These are phyloP conservation scores for Alternaria burnsii DNA, from an alignment of 2,329 filamentous ascomycete genomes.

Conservation along the genomic window DNA sequence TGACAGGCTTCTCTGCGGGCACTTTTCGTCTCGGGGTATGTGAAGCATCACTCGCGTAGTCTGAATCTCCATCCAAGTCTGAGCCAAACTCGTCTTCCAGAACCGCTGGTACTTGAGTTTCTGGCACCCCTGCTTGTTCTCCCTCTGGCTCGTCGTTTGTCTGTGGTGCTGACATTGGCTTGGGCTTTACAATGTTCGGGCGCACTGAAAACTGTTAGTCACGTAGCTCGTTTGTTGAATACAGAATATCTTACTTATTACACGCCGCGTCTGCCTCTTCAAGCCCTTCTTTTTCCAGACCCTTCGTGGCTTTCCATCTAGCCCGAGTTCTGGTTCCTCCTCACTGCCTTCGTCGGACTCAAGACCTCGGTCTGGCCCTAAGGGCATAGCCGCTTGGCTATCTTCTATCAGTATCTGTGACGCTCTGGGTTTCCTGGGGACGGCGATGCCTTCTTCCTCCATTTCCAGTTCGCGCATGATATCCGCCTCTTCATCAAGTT, in stretches of 20 bases:
- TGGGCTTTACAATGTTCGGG: conserved; percentile 51
- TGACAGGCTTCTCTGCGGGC: conserved; percentile 25
- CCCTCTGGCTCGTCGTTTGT: conserved; percentile 39
- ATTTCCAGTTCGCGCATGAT: conserved; percentile 75
- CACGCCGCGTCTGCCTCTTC: conserved; percentile 76
- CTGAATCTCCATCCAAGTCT: conserved; percentile 48
- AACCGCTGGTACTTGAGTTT: conserved; percentile 38
- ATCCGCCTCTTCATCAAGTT: conserved; percentile 76
- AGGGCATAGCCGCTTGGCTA: conserved; percentile 55
- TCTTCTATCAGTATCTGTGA: conserved; percentile 53
- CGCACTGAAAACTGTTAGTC: conserved; percentile 48
- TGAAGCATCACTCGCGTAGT: conserved; percentile 54
- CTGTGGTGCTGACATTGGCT: conserved; percentile 50
- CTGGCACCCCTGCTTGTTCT: conserved; percentile 53
- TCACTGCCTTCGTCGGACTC: conserved; percentile 69
- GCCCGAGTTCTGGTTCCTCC: conserved; percentile 53
- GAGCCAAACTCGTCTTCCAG: conserved; percentile 47
- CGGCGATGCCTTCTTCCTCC: conserved; percentile 43
- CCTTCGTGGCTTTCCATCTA: conserved; percentile 67
- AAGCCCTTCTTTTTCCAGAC: conserved; percentile 84
- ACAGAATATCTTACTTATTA: conserved; percentile 60
- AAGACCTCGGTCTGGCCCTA: conserved; percentile 55
- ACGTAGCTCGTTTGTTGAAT: neutral
- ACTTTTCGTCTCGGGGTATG: conserved; percentile 41
- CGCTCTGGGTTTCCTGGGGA: conserved; percentile 37